Base-by-base conservation (phyloP, 2,329 filamentous ascomycete species). In the Colletotrichum camelliae region DNA sequence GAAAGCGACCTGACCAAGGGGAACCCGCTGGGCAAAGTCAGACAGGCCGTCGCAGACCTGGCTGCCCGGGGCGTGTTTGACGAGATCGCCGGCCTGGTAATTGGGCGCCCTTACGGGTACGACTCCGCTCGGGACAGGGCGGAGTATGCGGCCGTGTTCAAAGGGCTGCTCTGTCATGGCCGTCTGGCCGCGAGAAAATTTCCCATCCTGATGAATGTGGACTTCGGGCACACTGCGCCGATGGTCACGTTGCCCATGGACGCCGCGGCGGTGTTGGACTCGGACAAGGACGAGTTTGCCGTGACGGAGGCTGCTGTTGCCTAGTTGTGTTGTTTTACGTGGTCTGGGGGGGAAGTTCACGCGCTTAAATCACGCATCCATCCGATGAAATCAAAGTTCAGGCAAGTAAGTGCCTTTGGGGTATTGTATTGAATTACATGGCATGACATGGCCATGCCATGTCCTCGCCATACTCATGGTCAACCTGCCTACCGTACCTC, bases 61-160 rank as follows among this genome's bases (percentile, higher is more conserved):
- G 83, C 86, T 15, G 83, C 86, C 1, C 80, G 82, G 3, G 86
- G 86, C 2, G 83, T 86, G 3, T 86, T 88, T 71, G 84, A 86
- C 2, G 82, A 85, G 5, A 84, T 81, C 1, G 82, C 82, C 0
- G 87, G 87, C 1, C 55, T 88, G 43, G 85, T 87, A 6, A 80
- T 88, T 2, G 87, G 87, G 6, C 75, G 87, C 27, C 82, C 85
- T 2, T 86, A 82, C 69, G 86, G 86, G 2, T 87, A 88, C 61
- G 81, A 86, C 31, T 78, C 82, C 1, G 78, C 79, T 0, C 78
- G 82, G 33, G 75, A 79, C 60, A 79, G 81, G 52, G 78, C 78
- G 16, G 67, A 80, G 60, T 84, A 85, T 67, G 79, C 78, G 7
- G 70, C 69, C 2, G 80, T 83, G 2, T 83, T 86, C 16, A 81